A percentile compares a stretch with the other conserved stretches of the same genome.
phyloP scores from a whole-genome alignment of 441 rosid genomes.

The Pelargonium australe region DNA sequence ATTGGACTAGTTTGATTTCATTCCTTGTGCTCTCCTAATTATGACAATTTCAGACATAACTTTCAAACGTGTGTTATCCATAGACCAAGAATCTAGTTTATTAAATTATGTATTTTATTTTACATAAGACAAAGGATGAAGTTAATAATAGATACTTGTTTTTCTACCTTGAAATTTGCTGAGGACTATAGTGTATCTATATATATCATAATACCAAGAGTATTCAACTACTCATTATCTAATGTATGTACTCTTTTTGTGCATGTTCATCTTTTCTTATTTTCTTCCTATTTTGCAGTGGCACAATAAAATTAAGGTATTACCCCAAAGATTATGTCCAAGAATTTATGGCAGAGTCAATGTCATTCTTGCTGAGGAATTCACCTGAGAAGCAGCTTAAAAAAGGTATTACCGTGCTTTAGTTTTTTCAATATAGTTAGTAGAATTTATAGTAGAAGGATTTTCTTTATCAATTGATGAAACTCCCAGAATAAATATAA shows the following conservation, averaged over 20 bases:
- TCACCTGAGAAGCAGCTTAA: constrained; percentile 50
- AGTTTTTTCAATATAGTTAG: not conserved
- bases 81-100: not conserved
- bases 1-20: too few species aligned
- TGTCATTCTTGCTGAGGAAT: constrained; percentile 85
- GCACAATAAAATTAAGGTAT: constrained; percentile 59
- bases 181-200: not conserved
- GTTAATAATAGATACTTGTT: not conserved
- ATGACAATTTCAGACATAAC: not conserved
- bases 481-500: too few species aligned
- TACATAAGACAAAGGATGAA: not conserved
- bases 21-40: not conserved
- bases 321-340: constrained; percentile 56
- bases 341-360: constrained; percentile 70
- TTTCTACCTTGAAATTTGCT: not conserved
- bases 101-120: not conserved
- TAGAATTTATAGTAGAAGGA: not conserved
- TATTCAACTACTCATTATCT: not conserved
- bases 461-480: not conserved
- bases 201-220: not conserved
- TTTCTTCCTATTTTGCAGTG: constrained; percentile 39
- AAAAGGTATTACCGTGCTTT: constrained; percentile 40
- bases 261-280: constrained; percentile 7
- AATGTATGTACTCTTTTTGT: not conserved
- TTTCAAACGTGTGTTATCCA: not conserved